phyloP scores from a whole-genome alignment of 352 stramenopile species.

The Phytophthora hybrid region DNA sequence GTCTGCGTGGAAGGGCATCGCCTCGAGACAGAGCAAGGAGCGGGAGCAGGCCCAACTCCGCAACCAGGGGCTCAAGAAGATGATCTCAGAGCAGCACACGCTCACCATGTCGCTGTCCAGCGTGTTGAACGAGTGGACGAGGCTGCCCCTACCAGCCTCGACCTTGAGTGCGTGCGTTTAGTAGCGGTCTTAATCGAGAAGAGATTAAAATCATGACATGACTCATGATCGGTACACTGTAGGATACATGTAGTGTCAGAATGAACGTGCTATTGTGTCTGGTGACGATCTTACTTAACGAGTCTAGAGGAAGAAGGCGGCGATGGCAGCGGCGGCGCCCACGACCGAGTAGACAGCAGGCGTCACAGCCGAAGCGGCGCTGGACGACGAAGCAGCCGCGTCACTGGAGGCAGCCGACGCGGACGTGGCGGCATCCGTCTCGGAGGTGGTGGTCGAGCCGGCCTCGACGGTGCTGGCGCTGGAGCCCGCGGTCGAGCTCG shows the following conservation, averaged over 20 bases:
- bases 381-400: slow-evolving; percentile 24
- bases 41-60: slow-evolving; percentile 18
- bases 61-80: slow-evolving; percentile 30
- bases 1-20: slow-evolving; percentile 27
- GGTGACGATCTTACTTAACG: slow-evolving; percentile 9
- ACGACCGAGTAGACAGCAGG: slow-evolving; percentile 31
- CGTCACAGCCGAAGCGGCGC: slow-evolving; percentile 31
- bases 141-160: background rate
- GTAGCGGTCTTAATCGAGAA: slow-evolving; percentile 8
- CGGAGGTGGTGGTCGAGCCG: slow-evolving; percentile 13
- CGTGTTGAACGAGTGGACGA: slow-evolving; percentile 24
- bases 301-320: slow-evolving; percentile 34
- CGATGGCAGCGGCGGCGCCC: slow-evolving; percentile 18
- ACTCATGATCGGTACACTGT: background rate
- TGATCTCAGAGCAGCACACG: slow-evolving; percentile 24
- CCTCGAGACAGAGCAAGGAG: slow-evolving; percentile 24
- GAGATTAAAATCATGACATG: background rate
- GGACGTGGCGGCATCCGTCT: slow-evolving; percentile 17
- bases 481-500: slow-evolving; percentile 24
- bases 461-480: slow-evolving; percentile 21
- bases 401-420: slow-evolving; percentile 2
- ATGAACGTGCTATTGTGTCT: background rate
- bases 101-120: slow-evolving; percentile 23
- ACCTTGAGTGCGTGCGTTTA: slow-evolving; percentile 1
- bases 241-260: too few relatives aligned